Conservation (phyloP, 1,284 basidiomycete genomes). For the Pseudozyma sp. region DNA sequence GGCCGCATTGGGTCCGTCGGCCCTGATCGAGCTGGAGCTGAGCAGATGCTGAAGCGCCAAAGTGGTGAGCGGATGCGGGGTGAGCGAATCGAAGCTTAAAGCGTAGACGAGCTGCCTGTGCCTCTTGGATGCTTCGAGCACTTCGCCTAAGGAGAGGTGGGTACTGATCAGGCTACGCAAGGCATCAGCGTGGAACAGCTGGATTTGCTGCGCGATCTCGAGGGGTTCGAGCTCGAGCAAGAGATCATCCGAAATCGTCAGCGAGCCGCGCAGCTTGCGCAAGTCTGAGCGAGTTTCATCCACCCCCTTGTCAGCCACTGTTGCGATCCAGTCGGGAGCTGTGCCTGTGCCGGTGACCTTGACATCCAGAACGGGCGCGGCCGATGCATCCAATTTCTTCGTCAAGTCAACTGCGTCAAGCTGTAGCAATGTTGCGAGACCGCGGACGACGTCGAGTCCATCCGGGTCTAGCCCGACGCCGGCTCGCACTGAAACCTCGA, state of each 20-base stretch:
- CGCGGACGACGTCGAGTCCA: background rate
- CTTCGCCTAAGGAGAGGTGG: slow-evolving; percentile 30
- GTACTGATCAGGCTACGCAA: slow-evolving; percentile 29
- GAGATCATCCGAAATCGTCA: slow-evolving; percentile 35
- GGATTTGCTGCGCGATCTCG: slow-evolving; percentile 67
- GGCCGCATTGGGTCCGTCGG: slow-evolving; percentile 28
- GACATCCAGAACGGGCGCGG: slow-evolving; percentile 7
- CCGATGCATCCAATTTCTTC: slow-evolving; percentile 4
- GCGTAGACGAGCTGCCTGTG: slow-evolving; percentile 19
- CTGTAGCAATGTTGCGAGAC: slow-evolving; percentile 8
- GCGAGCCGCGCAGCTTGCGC: slow-evolving; percentile 28
- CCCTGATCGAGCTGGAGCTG: slow-evolving; percentile 6
- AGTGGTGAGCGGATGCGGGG: slow-evolving; percentile 61
- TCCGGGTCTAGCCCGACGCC: slow-evolving; percentile 13
- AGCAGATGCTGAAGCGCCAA: slow-evolving; percentile 62
- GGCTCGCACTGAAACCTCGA: slow-evolving; percentile 22
- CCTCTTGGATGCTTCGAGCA: slow-evolving; percentile 16
- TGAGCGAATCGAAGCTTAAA: slow-evolving; percentile 60
- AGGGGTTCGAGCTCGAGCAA: slow-evolving; percentile 57
- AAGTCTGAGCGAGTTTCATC: slow-evolving; percentile 24
- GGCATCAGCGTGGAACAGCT: slow-evolving; percentile 57
- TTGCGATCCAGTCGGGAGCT: slow-evolving; percentile 34
- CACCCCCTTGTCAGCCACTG: slow-evolving; percentile 20
- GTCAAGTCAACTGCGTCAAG: slow-evolving; percentile 11
- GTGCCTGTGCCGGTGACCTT: background rate